Base-by-base conservation (phyloP, 2,329 filamentous ascomycete genomes). In the Apiospora kogelbergensis region DNA sequence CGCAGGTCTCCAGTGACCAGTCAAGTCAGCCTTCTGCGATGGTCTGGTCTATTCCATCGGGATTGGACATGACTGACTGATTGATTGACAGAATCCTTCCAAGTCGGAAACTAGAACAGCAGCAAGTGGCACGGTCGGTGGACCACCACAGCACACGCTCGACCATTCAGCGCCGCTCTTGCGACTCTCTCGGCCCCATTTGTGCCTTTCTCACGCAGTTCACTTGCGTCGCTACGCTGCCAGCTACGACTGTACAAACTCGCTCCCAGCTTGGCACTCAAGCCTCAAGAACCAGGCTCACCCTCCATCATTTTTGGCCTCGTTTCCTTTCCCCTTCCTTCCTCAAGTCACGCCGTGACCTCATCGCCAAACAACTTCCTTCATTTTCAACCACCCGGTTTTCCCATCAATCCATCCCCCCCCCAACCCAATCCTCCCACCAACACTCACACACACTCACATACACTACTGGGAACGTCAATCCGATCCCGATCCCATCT, bases 281-380 rank as follows among this genome's bases (percentile, higher is more conserved):
- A 66, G 65, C 65, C 44, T 66, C 65, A 66, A 66, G 45, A 46
- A 66, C 42, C 44, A 4, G 44, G 26, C 65, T 66, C 44, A 66
- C 65, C 65, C 65, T 46, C 63, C 65, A 37, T 66, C 65, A 66
- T 24, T 42, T 42, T 22, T 48, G n/a, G 26, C 30, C 11, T 46
- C 65, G 22, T n/a, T 41, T 44, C 53, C 44, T 53, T 53, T 30
- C 41, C 63, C 41, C 41, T 30, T 33, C 30, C 63, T 45, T 22
- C 26, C 65, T 66, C 65, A 48, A 66, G 42, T 66, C 65, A 66
- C 44, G 65, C 65, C 65, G 65, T 66, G 65, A 66, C 65, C 65
- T 66, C 65, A 66, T 66, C 44, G 45, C 10, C 65, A 66, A 24
- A 66, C 65, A 42, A 45, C 63, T n/a, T 37, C 15, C 40, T 65